Percentiles rank a stretch among this genome's conserved stretches.
Conservation (phyloP, 2,329 filamentous ascomycete species). For the Cladosporium sp. region DNA sequence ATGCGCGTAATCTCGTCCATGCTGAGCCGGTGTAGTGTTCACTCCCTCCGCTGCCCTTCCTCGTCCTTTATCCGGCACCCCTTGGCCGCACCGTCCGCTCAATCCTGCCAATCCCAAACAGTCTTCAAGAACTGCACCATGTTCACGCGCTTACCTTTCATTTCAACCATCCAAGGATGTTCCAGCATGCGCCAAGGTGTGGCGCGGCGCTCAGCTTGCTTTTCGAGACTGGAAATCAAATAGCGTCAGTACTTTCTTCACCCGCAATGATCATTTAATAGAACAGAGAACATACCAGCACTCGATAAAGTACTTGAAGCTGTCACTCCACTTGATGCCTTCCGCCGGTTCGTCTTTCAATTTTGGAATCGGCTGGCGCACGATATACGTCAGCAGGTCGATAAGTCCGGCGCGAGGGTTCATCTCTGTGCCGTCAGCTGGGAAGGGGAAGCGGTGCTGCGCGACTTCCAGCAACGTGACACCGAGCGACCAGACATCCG, state of each 20-base stretch:
- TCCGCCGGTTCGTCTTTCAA: constrained; percentile 79
- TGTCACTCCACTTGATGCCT: constrained; percentile 90
- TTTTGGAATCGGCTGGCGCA: constrained; percentile 89
- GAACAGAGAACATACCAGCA: constrained; percentile 73
- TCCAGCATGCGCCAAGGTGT: constrained; percentile 99
- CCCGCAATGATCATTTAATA: not conserved
- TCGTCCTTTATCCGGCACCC: no score
- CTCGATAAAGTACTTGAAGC: constrained; percentile 99
- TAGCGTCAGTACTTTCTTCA: constrained; percentile 21
- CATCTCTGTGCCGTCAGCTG: constrained; percentile 92
- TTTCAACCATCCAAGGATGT: constrained; percentile 97
- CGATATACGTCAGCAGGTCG: constrained; percentile 94
- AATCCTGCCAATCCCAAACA: constrained; percentile 94
- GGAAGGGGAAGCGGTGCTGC: constrained; percentile 97
- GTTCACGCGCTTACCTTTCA: constrained; percentile 93
- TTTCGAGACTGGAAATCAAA: constrained; percentile 68
- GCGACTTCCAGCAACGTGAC: constrained; percentile 98
- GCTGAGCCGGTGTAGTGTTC: no score
- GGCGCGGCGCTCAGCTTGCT: constrained; percentile 79
- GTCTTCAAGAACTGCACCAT: constrained; percentile 91
- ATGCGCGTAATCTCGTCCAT: no score
- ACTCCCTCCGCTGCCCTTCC: no score
- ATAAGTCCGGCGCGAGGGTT: constrained; percentile 89
- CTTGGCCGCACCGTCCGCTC: not conserved
- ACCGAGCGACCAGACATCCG: constrained; percentile 95